Evolutionary conservation across 2,329 filamentous ascomycete genomes (phyloP).

Genomic region (Microdochium trichocladiopsis): DNA sequence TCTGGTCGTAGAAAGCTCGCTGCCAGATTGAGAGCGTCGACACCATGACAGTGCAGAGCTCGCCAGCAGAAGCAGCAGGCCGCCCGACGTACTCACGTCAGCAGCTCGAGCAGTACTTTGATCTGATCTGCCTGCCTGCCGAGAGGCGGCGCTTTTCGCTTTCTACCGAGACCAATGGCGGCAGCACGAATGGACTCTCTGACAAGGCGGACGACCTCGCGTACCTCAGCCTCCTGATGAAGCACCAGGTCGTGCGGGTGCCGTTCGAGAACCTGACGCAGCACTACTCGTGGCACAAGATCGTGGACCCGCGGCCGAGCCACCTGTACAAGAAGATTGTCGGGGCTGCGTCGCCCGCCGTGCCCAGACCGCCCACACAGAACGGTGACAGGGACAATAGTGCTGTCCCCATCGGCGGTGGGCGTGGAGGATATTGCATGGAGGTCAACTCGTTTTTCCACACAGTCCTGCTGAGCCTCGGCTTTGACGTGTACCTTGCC

Average conservation of each 20-base stretch:
- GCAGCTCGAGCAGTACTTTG: constrained; percentile 11
- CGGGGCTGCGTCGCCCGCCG: neutral
- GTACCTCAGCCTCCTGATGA: constrained; percentile 8
- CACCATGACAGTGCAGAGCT: neutral
- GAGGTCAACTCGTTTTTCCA: constrained; percentile 35
- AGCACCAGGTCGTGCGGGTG: constrained; percentile 31
- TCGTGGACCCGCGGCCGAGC: constrained; percentile 24
- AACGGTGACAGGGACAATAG: neutral
- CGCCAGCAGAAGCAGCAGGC: constrained; percentile 6
- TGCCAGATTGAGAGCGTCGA: too few species aligned
- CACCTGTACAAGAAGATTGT: constrained; percentile 31
- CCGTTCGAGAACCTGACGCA: constrained; percentile 39
- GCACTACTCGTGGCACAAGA: constrained; percentile 29
- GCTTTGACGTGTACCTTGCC: constrained; percentile 22
- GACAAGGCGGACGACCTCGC: too few species aligned
- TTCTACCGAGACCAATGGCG: constrained; percentile 1
- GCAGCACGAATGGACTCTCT: neutral
- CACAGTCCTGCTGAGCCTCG: constrained; percentile 29
- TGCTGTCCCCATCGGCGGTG: constrained; percentile 7
- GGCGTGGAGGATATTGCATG: constrained; percentile 39
- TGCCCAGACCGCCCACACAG: neutral
- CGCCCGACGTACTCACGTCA: constrained; percentile 8
- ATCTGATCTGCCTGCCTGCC: constrained; percentile 11
- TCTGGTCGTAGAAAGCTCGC: too few species aligned
- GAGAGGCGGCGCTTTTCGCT: constrained; percentile 5